Conservation (phyloP, 495 filamentous ascomycete species). For the Aspergillus egyptiacus region DNA sequence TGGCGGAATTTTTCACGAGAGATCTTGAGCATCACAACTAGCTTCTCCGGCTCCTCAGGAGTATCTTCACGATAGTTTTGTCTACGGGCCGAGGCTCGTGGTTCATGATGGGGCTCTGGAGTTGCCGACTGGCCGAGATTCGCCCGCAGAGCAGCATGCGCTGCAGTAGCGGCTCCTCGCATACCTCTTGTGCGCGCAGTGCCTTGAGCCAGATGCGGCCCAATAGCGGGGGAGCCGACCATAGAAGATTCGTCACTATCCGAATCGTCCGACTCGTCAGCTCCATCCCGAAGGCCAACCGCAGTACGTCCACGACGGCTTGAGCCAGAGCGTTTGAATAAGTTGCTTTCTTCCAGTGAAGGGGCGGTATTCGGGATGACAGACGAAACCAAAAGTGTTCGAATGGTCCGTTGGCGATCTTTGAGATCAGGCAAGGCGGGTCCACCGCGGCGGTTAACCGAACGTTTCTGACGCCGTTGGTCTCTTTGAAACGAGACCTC, state of each 20-base stretch:
- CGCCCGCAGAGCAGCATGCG: slow-evolving; percentile 64
- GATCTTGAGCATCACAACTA: slow-evolving; percentile 70
- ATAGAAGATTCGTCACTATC: slow-evolving; percentile 82
- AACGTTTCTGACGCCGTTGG: slow-evolving; percentile 88
- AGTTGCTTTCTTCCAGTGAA: slow-evolving; percentile 74
- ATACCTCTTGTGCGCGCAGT: slow-evolving; percentile 84
- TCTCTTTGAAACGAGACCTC: slow-evolving; percentile 91
- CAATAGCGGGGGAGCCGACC: slow-evolving; percentile 73
- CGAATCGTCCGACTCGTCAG: slow-evolving; percentile 80
- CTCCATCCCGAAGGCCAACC: slow-evolving; percentile 51
- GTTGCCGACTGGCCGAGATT: slow-evolving; percentile 83
- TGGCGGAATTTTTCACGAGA: slow-evolving; percentile 54
- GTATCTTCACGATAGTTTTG: slow-evolving; percentile 66
- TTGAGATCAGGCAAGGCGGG: slow-evolving; percentile 95
- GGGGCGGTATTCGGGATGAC: slow-evolving; percentile 81
- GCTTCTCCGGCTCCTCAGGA: slow-evolving; percentile 53
- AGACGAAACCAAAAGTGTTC: slow-evolving; percentile 83
- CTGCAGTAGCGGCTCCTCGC: slow-evolving; percentile 76
- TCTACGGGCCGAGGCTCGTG: slow-evolving; percentile 57
- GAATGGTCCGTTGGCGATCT: slow-evolving; percentile 84
- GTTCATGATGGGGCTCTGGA: slow-evolving; percentile 73
- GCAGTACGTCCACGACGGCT: slow-evolving; percentile 39
- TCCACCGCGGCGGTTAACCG: slow-evolving; percentile 86
- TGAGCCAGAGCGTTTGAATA: slow-evolving; percentile 70
- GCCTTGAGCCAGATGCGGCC: slow-evolving; percentile 59